These are phyloP conservation scores for Rhynchosporium secalis DNA, from an alignment of 2,329 filamentous ascomycete genomes.

Conservation along the genomic window DNA sequence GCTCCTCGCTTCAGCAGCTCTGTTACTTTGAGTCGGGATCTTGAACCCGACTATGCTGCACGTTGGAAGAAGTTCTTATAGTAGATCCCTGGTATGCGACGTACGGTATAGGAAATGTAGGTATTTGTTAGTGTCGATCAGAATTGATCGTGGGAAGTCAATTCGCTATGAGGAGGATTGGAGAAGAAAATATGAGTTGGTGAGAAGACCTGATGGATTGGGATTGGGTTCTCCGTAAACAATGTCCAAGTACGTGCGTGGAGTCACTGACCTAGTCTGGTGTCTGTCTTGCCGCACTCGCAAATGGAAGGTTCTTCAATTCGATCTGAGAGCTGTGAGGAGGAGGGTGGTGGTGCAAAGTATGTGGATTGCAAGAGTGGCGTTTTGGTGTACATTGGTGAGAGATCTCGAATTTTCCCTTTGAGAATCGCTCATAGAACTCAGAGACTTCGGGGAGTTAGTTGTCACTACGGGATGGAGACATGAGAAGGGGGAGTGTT, in stretches of 20 bases:
- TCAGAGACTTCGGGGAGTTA: neutral
- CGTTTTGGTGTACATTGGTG: constrained; percentile 8
- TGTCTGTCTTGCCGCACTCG: too few relatives aligned
- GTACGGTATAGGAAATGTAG: neutral
- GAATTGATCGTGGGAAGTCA: too few relatives aligned
- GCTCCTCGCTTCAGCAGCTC: neutral
- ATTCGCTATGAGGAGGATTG: too few relatives aligned
- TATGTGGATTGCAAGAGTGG: neutral
- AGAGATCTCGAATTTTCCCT: neutral
- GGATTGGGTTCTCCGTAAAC: too few relatives aligned
- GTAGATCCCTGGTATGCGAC: neutral
- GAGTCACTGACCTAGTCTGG: too few relatives aligned
- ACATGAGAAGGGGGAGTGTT: neutral
- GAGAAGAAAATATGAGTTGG: too few relatives aligned
- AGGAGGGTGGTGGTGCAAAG: neutral
- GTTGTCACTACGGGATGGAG: neutral
- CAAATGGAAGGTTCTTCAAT: too few relatives aligned
- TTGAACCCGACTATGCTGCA: neutral
- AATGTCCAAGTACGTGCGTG: too few relatives aligned
- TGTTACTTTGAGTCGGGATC: neutral
- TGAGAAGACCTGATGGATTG: too few relatives aligned
- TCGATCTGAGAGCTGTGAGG: neutral
- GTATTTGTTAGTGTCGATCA: neutral
- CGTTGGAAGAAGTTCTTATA: neutral
- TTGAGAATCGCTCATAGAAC: neutral